Base-by-base conservation (phyloP, 2,329 filamentous ascomycete species). In the Penicillium sp. region DNA sequence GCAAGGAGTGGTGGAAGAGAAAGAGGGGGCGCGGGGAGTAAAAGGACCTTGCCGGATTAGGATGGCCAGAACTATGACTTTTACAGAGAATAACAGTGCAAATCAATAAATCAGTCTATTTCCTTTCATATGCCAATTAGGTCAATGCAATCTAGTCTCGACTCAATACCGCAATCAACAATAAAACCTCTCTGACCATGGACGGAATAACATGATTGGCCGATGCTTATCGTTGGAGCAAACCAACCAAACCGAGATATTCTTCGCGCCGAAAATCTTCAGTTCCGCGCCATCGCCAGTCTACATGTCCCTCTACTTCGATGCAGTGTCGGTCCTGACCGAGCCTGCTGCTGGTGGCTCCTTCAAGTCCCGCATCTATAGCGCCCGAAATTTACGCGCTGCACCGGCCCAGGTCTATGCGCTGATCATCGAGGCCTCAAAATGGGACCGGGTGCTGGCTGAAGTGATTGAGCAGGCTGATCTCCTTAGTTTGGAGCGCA, bases 221-320 rank as follows among this genome's bases (percentile, higher is more conserved):
- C 23, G 3, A 14, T 15, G 14, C 9, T 16, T 6, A 27, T 27
- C 25, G 22, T 23, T 11, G n/a, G 10, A 13, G 50, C 55, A 58
- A 58, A 58, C 55, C 54, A 11, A 43, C 14, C 55, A 41, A 35
- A 41, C 35, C 32, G 28, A 36, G 27, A 37, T 35, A 32, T 45
- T 14, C n/a, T 13, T 38, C 36, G 28, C 33, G n/a, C 14, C 35
- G 35, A 34, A 42, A 39, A 32, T 37, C 26, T 15, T 39, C 30
- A 18, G 37, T 18, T 10, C 13, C 4, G 10, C 11, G 10, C 12
- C 10, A 13, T n/a, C n/a, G n/a, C n/a, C 17, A 15, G 14, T 23
- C 37, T 35, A 37, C 30, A 96, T 96, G 90, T 94, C 89, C 32
- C 82, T 98, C 39, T 98, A 98, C 63, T 84, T 94, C 61, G 92